Evolutionary conservation across 148 eudicot genomes (phyloP), one percentile per base, ranked within the genome.

Genomic region (Beta vulgaris): DNA sequence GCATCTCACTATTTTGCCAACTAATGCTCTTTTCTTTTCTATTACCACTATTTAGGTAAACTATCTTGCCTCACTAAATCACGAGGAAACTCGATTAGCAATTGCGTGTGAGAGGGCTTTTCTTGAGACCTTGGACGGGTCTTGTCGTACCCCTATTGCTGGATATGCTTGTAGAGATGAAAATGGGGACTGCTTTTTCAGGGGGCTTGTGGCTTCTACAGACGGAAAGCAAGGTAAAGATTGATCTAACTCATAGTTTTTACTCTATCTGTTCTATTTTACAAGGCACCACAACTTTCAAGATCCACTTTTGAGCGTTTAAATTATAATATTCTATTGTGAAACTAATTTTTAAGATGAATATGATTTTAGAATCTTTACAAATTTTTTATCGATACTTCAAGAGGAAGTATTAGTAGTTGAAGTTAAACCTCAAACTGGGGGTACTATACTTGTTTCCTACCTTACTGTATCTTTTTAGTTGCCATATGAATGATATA

Each of bases 71-170:
- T 85, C 90, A 6, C 82, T 91, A 69, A 91, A 94, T 83, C 97
- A 94, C n/a, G 98, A 94, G 78, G 97, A 94, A 76, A 91, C 98
- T 15, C 82, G 97, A 84, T 84, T 94, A 85, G 97, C 98, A 19
- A 90, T 94, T 69, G 86, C 87, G 35, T 91, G 97, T 54, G 98
- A 90, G 79, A 88, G 98, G 80, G 93, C 96, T 58, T 91, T 94
- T 74, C 91, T 94, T 10, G 71, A 73, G 83, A 85, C 94, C 68
- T 71, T 91, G 68, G 96, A 90, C 49, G 97, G 96, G 31, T 94
- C 97, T 37, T 94, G 98, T 69, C 93, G 98, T 60, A 94, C 98
- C 70, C 98, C 98, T 39, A 94, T 94, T 72, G 98, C 98, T 28
- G 97, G 98, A 72, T 94, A 91, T 72, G 98, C 96, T 23, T 70